Evolutionary conservation across 1,284 basidiomycete genomes (phyloP).

Genomic region (Trichosporon sp.): DNA sequence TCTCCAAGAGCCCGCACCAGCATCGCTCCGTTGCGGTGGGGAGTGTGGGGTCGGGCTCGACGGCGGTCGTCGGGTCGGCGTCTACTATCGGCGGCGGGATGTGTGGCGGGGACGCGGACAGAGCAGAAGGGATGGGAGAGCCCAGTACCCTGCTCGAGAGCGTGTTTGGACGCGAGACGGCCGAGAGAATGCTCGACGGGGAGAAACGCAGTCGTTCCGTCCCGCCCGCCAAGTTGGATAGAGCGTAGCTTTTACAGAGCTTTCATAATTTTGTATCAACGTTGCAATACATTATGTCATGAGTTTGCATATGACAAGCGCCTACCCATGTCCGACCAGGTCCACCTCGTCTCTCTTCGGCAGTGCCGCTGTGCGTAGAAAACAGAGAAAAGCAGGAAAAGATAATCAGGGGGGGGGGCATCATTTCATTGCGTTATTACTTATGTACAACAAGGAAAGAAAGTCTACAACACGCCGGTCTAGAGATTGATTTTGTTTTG

Average conservation of each 20-base stretch:
- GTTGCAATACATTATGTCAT: no score
- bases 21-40: not conserved
- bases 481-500: not conserved
- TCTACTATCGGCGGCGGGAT: not conserved
- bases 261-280: no score
- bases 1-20: not conserved
- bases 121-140: not conserved
- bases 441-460: not conserved
- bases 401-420: not conserved
- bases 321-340: no score
- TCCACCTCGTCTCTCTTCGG: no score
- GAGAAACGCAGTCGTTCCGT: not conserved
- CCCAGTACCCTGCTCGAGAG: constrained; percentile 23
- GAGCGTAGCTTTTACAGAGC: no score
- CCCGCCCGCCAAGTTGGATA: not conserved
- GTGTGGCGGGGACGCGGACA: not conserved
- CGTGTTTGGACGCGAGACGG: constrained; percentile 21
- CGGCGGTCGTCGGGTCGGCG: no score
- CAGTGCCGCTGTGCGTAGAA: no score
- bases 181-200: not conserved
- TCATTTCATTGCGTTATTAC: not conserved
- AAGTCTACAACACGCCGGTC: not conserved
- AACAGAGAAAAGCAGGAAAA: not conserved
- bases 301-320: no score
- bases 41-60: not conserved